Percentiles rank a stretch among this genome's conserved stretches.
phyloP scores from a whole-genome alignment of 2,329 filamentous ascomycete species.

The Pyrenochaeta sp. region DNA sequence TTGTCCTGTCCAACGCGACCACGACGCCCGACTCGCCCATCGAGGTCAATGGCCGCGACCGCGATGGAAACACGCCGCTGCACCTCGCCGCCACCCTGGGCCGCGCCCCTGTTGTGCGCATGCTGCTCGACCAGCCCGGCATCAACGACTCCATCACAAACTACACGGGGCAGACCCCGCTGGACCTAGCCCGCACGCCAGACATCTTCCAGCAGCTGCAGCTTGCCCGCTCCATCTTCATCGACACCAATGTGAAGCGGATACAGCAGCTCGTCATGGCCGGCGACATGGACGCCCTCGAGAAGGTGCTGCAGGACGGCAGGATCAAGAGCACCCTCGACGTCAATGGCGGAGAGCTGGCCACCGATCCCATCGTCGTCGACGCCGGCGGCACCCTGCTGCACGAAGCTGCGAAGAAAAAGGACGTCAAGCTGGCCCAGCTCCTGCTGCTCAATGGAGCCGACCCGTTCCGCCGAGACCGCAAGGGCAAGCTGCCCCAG shows the following conservation, averaged over 20 bases:
- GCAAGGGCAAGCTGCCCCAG: slow-evolving; percentile 93
- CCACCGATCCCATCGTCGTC: slow-evolving; percentile 78
- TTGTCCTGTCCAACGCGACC: slow-evolving; percentile 76
- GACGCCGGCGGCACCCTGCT: slow-evolving; percentile 90
- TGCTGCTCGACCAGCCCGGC: slow-evolving; percentile 80
- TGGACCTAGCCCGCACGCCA: slow-evolving; percentile 88
- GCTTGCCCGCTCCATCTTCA: slow-evolving; percentile 86
- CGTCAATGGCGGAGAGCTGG: slow-evolving; percentile 90
- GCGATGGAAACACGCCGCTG: slow-evolving; percentile 92
- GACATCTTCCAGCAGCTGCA: slow-evolving; percentile 97
- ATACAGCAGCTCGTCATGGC: slow-evolving; percentile 80
- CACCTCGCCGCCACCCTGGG: slow-evolving; percentile 88
- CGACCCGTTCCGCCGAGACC: slow-evolving; percentile 93
- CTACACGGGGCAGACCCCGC: slow-evolving; percentile 80
- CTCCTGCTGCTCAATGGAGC: slow-evolving; percentile 91
- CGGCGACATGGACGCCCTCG: slow-evolving; percentile 79
- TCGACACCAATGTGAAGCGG: slow-evolving; percentile 84
- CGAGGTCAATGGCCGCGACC: slow-evolving; percentile 89
- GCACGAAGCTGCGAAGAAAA: slow-evolving; percentile 90
- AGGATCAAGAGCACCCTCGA: slow-evolving; percentile 87
- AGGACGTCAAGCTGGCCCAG: slow-evolving; percentile 87
- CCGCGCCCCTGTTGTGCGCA: slow-evolving; percentile 78
- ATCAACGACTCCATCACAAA: slow-evolving; percentile 92
- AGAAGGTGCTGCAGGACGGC: slow-evolving; percentile 82
- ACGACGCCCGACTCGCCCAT: slow-evolving; percentile 66